Percentiles rank a stretch among this genome's conserved stretches.
These are phyloP conservation scores for Ganoderma leucocontextum DNA, from an alignment of 1,284 basidiomycete species.

Conservation along the genomic window DNA sequence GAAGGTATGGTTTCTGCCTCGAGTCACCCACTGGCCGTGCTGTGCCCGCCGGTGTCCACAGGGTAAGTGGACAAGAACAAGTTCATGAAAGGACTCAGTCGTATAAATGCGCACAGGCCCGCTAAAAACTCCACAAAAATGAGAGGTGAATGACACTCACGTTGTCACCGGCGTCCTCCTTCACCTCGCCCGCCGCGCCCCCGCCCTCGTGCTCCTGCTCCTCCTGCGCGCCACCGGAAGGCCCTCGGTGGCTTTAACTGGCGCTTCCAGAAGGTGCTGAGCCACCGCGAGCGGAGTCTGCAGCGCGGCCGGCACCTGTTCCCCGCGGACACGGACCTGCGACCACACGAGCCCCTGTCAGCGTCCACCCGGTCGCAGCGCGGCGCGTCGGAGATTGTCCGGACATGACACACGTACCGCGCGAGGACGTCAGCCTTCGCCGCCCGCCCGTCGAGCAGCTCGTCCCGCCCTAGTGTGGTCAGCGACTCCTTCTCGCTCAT, in stretches of 20 bases:
- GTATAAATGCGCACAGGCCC: too few species aligned
- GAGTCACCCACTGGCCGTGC: too few species aligned
- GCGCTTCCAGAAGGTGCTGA: constrained; percentile 59
- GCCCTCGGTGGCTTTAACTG: constrained; percentile 35
- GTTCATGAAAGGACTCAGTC: too few species aligned
- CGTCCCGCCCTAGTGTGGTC: constrained; percentile 73
- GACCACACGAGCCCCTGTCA: background rate
- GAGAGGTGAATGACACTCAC: constrained; percentile 35
- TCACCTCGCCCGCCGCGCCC: constrained; percentile 36
- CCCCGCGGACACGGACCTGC: constrained; percentile 53
- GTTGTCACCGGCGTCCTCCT: constrained; percentile 37
- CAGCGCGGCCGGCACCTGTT: constrained; percentile 67
- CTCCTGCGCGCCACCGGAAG: constrained; percentile 37
- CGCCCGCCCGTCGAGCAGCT: constrained; percentile 73
- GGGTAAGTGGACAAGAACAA: too few species aligned
- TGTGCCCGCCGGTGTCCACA: too few species aligned
- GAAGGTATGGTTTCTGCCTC: background rate
- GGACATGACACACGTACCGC: constrained; percentile 53
- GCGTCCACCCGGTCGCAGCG: constrained; percentile 9
- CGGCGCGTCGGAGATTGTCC: constrained; percentile 16
- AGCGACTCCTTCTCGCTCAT: constrained; percentile 80
- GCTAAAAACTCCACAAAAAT: background rate
- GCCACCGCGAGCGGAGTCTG: constrained; percentile 70
- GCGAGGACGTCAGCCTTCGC: constrained; percentile 69
- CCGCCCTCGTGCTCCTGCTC: constrained; percentile 44